Base-by-base conservation (phyloP, 2,329 filamentous ascomycete genomes). In the Hypoxylon sp. region DNA sequence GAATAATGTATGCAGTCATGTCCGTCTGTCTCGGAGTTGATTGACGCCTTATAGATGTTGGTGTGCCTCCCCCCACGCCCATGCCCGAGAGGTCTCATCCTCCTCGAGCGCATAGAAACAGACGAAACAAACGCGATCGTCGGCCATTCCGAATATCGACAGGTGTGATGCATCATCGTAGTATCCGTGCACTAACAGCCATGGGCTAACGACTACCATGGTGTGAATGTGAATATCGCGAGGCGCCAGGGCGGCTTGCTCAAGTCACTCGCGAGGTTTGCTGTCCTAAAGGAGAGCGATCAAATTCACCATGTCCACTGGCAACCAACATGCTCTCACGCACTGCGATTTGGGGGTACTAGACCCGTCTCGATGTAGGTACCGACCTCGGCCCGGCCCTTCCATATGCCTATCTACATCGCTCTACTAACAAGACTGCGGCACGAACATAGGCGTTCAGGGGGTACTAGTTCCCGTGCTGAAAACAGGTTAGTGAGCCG, bases 371-470 rank as follows among this genome's bases (percentile, higher is more conserved):
- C 31, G 26, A 21, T 49, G 15, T 50, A 15, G 18, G 20, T 53
- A 50, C 50, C 35, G 38, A 40, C 33, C 37, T 58, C 58, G 61
- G 55, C 35, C 61, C 58, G 58, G 60, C 33, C 58, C 61, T 63
- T 54, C 31, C 37, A n/a, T 50, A 11, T 42, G 21, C 13, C 47
- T 48, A 49, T 48, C 46, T 41, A 41, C 17, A 33, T 35, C 43
- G 29, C 26, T 15, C 13, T 46, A 23, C 31, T 50, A 40, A 45
- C 33, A 26, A 35, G 38, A 46, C 46, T 43, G 45, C 46, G 17
- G 31, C 41, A 29, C 48, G 18, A 15, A 37, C 33, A 46, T 37
- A n/a, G 35, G 20, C 8, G 37, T 43, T 35, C 37, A 26, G 42
- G 40, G n/a, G 24, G 35, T 17, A 18, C 33, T 8, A 10, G 15